Evolutionary conservation across 2,329 filamentous ascomycete species (phyloP).

Genomic region (Orbilia ellipsospora): DNA sequence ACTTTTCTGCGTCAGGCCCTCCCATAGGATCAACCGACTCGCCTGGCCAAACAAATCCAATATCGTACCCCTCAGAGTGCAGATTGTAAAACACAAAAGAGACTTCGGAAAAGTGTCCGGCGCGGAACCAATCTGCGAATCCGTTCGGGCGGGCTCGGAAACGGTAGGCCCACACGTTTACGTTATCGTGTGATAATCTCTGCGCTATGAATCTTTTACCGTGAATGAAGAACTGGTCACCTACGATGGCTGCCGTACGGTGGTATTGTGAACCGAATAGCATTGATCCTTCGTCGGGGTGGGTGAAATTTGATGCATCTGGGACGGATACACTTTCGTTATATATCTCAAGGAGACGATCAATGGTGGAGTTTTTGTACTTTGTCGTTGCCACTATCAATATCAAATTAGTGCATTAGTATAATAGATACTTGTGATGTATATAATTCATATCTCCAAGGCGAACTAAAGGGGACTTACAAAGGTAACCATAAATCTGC

Average conservation of each 20-base stretch:
- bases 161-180: conserved; percentile 69
- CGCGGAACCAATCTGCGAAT: conserved; percentile 63
- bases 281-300: conserved; percentile 45
- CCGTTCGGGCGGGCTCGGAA: conserved; percentile 70
- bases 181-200: conserved; percentile 64
- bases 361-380: not conserved
- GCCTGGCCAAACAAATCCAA: not conserved
- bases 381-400: not conserved
- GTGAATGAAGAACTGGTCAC: conserved; percentile 69
- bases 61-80: not conserved
- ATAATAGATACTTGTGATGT: not conserved
- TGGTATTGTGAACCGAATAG: conserved; percentile 66
- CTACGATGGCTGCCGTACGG: conserved; percentile 68
- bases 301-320: not conserved
- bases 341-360: conserved; percentile 7
- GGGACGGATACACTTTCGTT: conserved; percentile 18
- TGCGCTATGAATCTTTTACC: conserved; percentile 68
- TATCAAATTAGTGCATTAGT: not conserved
- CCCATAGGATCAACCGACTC: not conserved
- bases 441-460: not conserved
- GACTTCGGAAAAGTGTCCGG: conserved; percentile 67
- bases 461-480: not conserved
- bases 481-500: not conserved
- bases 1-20: not conserved
- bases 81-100: conserved; percentile 61